A percentile compares a stretch with the other conserved stretches of the same genome.
These are phyloP conservation scores for Yamadazyma pseudoaaseri DNA, from an alignment of 1,139 yeast genomes.

Conservation along the genomic window DNA sequence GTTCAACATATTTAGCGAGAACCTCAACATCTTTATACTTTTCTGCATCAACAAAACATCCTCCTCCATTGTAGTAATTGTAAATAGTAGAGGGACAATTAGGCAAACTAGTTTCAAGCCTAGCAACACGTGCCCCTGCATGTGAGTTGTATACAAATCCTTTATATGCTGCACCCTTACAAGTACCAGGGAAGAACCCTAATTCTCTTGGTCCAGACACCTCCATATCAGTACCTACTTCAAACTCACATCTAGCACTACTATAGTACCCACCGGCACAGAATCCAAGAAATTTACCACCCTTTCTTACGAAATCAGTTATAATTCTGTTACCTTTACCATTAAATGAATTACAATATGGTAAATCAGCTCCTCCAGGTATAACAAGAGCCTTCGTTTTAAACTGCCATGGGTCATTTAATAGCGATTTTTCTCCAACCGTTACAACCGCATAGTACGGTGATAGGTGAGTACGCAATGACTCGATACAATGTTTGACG, in stretches of 20 bases:
- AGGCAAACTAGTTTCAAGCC: slow-evolving; percentile 34
- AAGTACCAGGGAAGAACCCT: slow-evolving; percentile 75
- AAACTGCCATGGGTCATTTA: slow-evolving; percentile 83
- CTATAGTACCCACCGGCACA: slow-evolving; percentile 98
- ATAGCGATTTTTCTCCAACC: slow-evolving; percentile 59
- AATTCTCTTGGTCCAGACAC: slow-evolving; percentile 85
- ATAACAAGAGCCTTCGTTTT: slow-evolving; percentile 79
- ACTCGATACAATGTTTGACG: slow-evolving; percentile 78
- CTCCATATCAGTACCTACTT: slow-evolving; percentile 73
- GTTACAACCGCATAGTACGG: slow-evolving; percentile 86
- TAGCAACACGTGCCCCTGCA: slow-evolving; percentile 66
- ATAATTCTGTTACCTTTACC: slow-evolving; percentile 68
- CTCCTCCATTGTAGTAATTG: slow-evolving; percentile 84
- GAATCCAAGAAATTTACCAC: slow-evolving; percentile 82
- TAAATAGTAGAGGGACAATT: slow-evolving; percentile 22
- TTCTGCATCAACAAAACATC: slow-evolving; percentile 75
- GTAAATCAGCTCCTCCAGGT: slow-evolving; percentile 97
- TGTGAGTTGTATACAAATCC: slow-evolving; percentile 83
- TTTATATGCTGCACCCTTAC: slow-evolving; percentile 75
- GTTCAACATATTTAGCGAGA: slow-evolving; percentile 60
- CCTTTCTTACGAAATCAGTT: slow-evolving; percentile 63
- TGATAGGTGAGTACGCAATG: slow-evolving; percentile 71
- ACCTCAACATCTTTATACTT: slow-evolving; percentile 59
- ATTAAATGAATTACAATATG: slow-evolving; percentile 68
- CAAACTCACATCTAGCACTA: slow-evolving; percentile 77